Evolutionary conservation across 2,329 filamentous ascomycete species (phyloP), one percentile per base, ranked within the genome.

Genomic region (Clonostachys chloroleuca): DNA sequence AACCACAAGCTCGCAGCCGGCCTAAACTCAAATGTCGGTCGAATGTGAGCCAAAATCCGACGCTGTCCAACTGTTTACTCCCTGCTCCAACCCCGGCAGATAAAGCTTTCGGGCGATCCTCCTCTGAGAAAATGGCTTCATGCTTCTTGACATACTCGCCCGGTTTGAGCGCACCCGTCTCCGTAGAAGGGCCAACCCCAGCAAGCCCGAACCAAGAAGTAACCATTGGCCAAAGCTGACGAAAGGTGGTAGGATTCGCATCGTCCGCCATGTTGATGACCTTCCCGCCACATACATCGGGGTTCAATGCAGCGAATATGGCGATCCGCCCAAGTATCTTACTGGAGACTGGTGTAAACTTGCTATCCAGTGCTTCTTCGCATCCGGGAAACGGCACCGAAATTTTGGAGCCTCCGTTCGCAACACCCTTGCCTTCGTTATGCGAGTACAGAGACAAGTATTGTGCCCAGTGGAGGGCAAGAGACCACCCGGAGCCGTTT

Each of bases 21-120:
- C 65, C 59, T 43, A 72, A 54, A 46, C 69, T 72, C 52, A 77
- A 56, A 44, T 75, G 69, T 20, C 73, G 62, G 50, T 77, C 72
- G 50, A 77, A 75, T 6, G 65, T 68, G 44, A 77, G 57, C 70
- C 72, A 67, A 57, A 64, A 66, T 24, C 72, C 67, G n/a, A 74
- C 59, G 49, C 66, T 61, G 53, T 75, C 64, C 40, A 74, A 50
- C 53, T 74, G 62, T 47, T 58, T 50, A 18, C 58, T 56, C 0
- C 69, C 69, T 7, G 54, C 59, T 0, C 67, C 64, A 5, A 72
- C 68, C 0, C 68, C 69, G 4, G 55, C 54, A 4, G 40, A 50
- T 5, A 54, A 20, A 4, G 59, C 67, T 42, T 53, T 64, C 1
- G 43, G 33, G 6, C 46, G 48, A 0, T 56, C 63, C 10, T 48